Evolutionary conservation across 305 asterid species (phyloP), one percentile per base, ranked within the genome.

Genomic region (Rubia tinctorum): DNA sequence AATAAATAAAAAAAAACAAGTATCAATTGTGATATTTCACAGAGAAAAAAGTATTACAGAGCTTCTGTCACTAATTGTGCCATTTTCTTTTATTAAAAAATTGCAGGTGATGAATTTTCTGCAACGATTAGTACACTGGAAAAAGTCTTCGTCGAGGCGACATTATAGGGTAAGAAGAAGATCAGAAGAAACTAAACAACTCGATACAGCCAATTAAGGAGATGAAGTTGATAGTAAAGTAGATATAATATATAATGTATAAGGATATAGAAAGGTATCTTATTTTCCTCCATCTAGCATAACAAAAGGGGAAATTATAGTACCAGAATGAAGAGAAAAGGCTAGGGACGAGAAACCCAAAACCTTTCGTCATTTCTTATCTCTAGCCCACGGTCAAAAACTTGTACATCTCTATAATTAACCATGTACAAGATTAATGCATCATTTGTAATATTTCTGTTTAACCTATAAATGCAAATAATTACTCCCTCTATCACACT

Each of bases 51-150:
- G 37, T 30, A 30, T 30, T 30, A 30, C 37, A 30, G 2, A 30
- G 40, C 5, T 37, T 37, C 14, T 0, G 27, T 15, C 55, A 25
- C 27, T 62, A 25, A 9, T 27, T 6, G 23, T 37, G 68, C 59
- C 40, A 37, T 37, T 37, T 59, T 51, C 11, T 37, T 51, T 4
- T 4, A 4, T 51, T 51, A 14, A 7, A 51, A 51, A 18, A 18
- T 55, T 74, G 44, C 78, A 93, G 98, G 98, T 93, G 2, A 91
- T 90, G 98, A 81, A 81, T 53, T 93, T 93, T 78, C 75, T 93
- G n/a, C 85, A 87, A 42, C 90, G 97, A 14, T 45, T 93, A 51
- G 96, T 88, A 14, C 90, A 87, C 64, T 90, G 96, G 97, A 91
- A 91, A 66, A 87, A 81, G 71, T 22, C 58, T 79, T 73, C 86